These are phyloP conservation scores for Rhizodiscina lignyota DNA, from an alignment of 495 filamentous ascomycete genomes.

Conservation along the genomic window DNA sequence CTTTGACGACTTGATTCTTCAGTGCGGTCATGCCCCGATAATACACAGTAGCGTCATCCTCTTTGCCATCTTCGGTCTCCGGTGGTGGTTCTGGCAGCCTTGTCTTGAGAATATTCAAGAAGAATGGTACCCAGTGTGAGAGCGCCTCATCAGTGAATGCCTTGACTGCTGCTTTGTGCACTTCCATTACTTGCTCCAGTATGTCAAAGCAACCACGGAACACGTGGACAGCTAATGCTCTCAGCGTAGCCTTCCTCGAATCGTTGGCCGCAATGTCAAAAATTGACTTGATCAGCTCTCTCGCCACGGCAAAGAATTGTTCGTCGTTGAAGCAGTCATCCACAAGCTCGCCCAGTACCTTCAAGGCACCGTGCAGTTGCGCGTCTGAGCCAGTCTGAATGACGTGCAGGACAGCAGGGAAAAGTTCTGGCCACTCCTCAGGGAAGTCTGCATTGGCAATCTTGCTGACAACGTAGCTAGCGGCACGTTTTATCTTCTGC, in stretches of 20 bases:
- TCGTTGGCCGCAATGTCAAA: conserved; percentile 68
- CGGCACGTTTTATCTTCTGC: conserved; percentile 68
- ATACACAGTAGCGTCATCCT: conserved; percentile 23
- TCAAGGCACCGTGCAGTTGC: conserved; percentile 77
- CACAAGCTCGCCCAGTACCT: conserved; percentile 76
- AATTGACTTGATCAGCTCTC: conserved; percentile 64
- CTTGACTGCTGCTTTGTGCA: conserved; percentile 69
- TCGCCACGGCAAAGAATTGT: conserved; percentile 78
- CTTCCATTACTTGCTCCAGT: conserved; percentile 87
- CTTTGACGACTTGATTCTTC: conserved; percentile 78
- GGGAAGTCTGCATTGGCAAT: conserved; percentile 89
- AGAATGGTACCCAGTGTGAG: conserved; percentile 72
- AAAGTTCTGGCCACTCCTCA: conserved; percentile 75
- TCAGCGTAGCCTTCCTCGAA: conserved; percentile 50
- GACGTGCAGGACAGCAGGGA: conserved; percentile 61
- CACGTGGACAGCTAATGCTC: conserved; percentile 71
- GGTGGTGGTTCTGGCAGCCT: conserved; percentile 47
- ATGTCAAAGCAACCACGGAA: conserved; percentile 87
- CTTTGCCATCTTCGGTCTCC: conserved; percentile 37
- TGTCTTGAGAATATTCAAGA: conserved; percentile 53
- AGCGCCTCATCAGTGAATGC: conserved; percentile 76
- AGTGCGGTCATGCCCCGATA: conserved; percentile 65
- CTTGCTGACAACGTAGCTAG: conserved; percentile 88
- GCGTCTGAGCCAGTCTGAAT: conserved; percentile 53
- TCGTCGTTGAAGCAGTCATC: conserved; percentile 86